Evolutionary conservation across 495 filamentous ascomycete species (phyloP).

Genomic region (Penicillium longicatenatum): DNA sequence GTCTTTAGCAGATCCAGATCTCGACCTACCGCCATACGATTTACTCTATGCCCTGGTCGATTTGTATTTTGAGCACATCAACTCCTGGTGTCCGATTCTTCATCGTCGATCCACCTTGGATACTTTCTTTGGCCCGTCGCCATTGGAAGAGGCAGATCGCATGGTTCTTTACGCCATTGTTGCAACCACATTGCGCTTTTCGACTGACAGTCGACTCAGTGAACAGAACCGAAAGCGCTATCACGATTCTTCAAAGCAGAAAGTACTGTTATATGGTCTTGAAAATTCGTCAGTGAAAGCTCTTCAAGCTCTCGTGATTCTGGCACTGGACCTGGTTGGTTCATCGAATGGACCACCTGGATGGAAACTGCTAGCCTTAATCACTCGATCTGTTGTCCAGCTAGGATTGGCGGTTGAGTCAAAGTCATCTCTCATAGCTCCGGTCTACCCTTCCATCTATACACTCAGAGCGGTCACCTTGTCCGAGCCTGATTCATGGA

Average conservation of each 20-base stretch:
- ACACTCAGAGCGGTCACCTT: conserved; percentile 80
- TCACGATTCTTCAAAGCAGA: conserved; percentile 78
- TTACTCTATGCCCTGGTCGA: conserved; percentile 78
- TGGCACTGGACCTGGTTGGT: conserved; percentile 77
- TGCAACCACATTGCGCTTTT: conserved; percentile 81
- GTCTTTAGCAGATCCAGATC: conserved; percentile 57
- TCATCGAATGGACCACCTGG: conserved; percentile 81
- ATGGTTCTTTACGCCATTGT: conserved; percentile 86
- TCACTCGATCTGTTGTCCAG: conserved; percentile 83
- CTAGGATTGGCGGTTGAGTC: conserved; percentile 79
- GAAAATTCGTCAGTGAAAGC: conserved; percentile 88
- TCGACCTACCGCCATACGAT: conserved; percentile 84
- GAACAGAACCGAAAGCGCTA: conserved; percentile 70
- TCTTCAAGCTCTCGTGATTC: conserved; percentile 80
- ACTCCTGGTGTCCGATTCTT: conserved; percentile 88
- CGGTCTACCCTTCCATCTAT: conserved; percentile 79
- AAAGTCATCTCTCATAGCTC: conserved; percentile 71
- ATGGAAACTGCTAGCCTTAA: conserved; percentile 86
- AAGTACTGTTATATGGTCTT: conserved; percentile 78
- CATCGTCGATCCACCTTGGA: conserved; percentile 79
- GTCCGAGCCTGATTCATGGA: conserved; percentile 78
- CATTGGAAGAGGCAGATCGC: conserved; percentile 76
- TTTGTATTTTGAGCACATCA: conserved; percentile 88
- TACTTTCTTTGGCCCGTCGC: conserved; percentile 74
- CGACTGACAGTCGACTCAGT: conserved; percentile 69